Evolutionary conservation across 345 rosid genomes (phyloP).

Genomic region (Lepidium africanum): DNA sequence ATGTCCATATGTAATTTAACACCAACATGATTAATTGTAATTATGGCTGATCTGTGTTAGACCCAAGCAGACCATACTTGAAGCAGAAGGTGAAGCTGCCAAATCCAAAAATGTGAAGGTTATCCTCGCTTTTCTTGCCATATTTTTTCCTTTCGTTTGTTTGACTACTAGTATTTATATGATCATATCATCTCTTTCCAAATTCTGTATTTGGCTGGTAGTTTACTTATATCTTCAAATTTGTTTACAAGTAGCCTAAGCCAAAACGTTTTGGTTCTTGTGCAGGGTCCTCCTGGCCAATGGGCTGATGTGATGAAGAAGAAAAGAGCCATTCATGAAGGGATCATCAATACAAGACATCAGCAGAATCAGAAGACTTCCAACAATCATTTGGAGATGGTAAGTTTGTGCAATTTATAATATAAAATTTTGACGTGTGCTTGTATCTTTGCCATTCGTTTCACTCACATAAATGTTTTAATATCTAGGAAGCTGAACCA

Average conservation of each 20-base stretch:
- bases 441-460: neutral
- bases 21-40: neutral
- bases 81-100: slow-evolving; percentile 92
- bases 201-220: neutral
- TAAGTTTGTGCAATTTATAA: slow-evolving; percentile 10
- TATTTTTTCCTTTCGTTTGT: neutral
- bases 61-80: slow-evolving; percentile 94
- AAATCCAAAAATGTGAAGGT: slow-evolving; percentile 71
- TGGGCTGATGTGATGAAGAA: slow-evolving; percentile 95
- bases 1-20: neutral
- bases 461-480: slow-evolving; percentile 11
- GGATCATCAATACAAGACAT: slow-evolving; percentile 58
- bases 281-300: slow-evolving; percentile 59
- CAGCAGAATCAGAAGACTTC: slow-evolving; percentile 37
- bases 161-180: neutral
- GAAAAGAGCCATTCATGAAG: slow-evolving; percentile 80
- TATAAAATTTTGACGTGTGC: neutral
- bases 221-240: neutral
- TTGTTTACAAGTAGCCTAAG: neutral
- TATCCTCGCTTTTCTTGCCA: neutral
- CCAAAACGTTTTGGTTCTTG: slow-evolving; percentile 16
- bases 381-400: slow-evolving; percentile 48
- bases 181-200: neutral
- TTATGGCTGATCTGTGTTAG: slow-evolving; percentile 39
- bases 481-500: slow-evolving; percentile 46